Base-by-base conservation (phyloP, 192 early-diverging fungal species). In the Mortierella hygrophila region DNA sequence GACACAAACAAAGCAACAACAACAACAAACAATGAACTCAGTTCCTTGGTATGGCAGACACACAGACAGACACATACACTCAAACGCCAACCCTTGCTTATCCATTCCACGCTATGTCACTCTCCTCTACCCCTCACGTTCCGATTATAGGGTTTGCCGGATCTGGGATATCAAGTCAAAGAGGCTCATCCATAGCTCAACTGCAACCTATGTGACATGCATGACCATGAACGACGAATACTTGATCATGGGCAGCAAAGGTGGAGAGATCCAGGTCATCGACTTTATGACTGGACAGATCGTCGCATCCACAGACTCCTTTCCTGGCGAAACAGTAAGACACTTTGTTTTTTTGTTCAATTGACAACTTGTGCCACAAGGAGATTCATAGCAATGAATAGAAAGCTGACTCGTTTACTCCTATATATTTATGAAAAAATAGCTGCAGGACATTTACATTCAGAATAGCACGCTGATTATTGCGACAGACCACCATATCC, bases 141-240 rank as follows among this genome's bases (percentile, higher is more conserved):
- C 60, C 29, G 60, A 23, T n/a, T 21, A 46, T 74, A 86, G 84
- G 15, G 37, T 86, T 20, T 86, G 79, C 29, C 70, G 79, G 15
- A 81, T 86, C 37, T 86, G 84, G 84, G 75, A 80, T 41, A 70
- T 86, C 60, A 60, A 49, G 26, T 71, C 78, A 20, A 80, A 81
- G 63, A 0, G 13, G 5, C 18, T 74, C 16, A 80, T 81, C 38
- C 70, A 68, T 6, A 81, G 84, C 35, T 74, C 60, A 35, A 44
- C 57, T 35, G 79, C 75, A 18, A 20, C 8, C 11, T 65, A 81
- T 47, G 79, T 86, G 1, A 41, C 52, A 10, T 86, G 84, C 47
- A 86, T 86, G 84, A 81, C 84, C 37, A 86, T 86, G 84, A 69
- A 78, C 46, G 84, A 86, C 68, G 63, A 77, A 6, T 74, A 86